Conservation (phyloP, 768 basidiomycete genomes). For the Cubamyces sp. region DNA sequence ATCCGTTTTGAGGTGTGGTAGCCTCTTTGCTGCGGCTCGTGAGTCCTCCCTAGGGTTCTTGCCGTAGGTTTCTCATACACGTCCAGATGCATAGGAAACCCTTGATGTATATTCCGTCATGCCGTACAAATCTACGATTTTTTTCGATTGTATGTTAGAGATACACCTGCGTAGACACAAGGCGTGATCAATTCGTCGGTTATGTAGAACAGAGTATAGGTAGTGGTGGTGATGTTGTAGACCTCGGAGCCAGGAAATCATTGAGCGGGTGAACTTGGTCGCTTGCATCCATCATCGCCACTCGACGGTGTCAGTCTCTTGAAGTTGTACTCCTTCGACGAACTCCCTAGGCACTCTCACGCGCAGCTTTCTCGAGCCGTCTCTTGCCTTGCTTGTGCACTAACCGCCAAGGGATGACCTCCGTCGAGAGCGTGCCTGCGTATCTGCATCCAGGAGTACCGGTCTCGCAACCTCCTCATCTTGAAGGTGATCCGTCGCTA, state of each 20-base stretch:
- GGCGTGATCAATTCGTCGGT: too few relatives aligned
- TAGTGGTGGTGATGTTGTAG: background rate
- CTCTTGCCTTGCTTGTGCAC: background rate
- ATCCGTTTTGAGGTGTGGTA: too few relatives aligned
- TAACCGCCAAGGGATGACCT: constrained; percentile 56
- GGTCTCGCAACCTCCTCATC: constrained; percentile 76
- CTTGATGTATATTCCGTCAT: too few relatives aligned
- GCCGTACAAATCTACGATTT: too few relatives aligned
- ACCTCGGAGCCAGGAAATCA: background rate
- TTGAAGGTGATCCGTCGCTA: constrained; percentile 79
- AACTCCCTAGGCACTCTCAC: background rate
- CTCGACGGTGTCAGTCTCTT: constrained; percentile 15
- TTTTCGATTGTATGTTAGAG: too few relatives aligned
- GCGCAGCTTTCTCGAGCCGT: constrained; percentile 8
- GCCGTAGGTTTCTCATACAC: too few relatives aligned
- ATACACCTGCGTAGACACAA: too few relatives aligned
- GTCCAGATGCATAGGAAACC: too few relatives aligned
- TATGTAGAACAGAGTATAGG: too few relatives aligned
- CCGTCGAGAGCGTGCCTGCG: constrained; percentile 70
- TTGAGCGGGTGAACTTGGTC: constrained; percentile 11
- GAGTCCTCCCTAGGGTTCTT: too few relatives aligned
- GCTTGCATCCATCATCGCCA: constrained; percentile 26
- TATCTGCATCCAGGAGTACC: constrained; percentile 76
- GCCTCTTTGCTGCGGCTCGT: too few relatives aligned
- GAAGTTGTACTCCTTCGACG: constrained; percentile 14